These are phyloP conservation scores for Lactarius hatsudake DNA, from an alignment of 768 basidiomycete genomes.

Conservation along the genomic window DNA sequence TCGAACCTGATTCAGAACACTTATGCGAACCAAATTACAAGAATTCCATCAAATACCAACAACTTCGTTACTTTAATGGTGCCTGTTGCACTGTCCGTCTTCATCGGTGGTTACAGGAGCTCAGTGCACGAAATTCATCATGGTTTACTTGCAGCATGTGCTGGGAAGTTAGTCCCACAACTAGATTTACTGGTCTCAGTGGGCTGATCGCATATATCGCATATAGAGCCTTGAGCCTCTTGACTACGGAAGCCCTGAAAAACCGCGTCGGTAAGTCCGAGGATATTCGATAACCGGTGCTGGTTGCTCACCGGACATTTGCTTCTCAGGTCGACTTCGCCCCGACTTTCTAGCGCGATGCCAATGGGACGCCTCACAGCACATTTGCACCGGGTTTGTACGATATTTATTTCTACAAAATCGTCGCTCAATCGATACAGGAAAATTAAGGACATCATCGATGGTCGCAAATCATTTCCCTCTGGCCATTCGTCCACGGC, in stretches of 20 bases:
- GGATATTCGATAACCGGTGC: neutral
- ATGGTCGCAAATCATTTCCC: constrained; percentile 62
- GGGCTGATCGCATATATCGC: constrained; percentile 28
- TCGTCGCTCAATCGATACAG: constrained; percentile 27
- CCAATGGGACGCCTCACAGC: constrained; percentile 49
- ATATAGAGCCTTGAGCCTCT: constrained; percentile 43
- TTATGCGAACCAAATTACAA: constrained; percentile 30
- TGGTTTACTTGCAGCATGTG: constrained; percentile 49
- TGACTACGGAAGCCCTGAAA: constrained; percentile 53
- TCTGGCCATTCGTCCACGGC: constrained; percentile 69
- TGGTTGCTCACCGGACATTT: neutral
- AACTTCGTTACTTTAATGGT: constrained; percentile 45
- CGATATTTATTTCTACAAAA: neutral
- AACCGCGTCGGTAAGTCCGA: constrained; percentile 51
- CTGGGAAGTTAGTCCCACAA: constrained; percentile 35
- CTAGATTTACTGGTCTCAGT: neutral
- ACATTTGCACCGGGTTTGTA: constrained; percentile 55
- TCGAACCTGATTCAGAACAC: neutral
- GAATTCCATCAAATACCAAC: constrained; percentile 50
- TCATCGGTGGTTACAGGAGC: constrained; percentile 39
- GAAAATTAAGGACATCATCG: constrained; percentile 38
- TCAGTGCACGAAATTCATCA: constrained; percentile 58
- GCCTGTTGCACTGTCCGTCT: constrained; percentile 42
- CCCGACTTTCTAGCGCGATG: constrained; percentile 69
- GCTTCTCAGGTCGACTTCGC: constrained; percentile 44